phyloP scores from a whole-genome alignment of 345 rosid genomes.

The Linum usitatissimum region DNA sequence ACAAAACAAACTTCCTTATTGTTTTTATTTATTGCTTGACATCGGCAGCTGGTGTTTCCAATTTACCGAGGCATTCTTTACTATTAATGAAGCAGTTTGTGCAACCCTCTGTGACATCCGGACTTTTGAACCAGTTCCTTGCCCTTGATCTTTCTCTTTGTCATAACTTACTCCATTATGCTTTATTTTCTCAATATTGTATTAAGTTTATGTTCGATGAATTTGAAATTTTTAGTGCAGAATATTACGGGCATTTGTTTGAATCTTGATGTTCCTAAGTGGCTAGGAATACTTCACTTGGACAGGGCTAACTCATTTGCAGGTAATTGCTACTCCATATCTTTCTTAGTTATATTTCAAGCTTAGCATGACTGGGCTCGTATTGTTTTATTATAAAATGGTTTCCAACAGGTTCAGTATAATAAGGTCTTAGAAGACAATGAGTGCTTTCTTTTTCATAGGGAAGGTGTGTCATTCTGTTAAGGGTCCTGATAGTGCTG shows the following conservation, averaged over 20 bases:
- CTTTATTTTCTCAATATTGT: constrained; percentile 6
- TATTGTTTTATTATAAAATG: too few relatives aligned
- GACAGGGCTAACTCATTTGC: constrained; percentile 63
- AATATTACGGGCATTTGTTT: constrained; percentile 55
- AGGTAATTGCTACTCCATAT: constrained; percentile 32
- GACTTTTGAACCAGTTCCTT: not conserved
- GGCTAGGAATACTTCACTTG: constrained; percentile 57
- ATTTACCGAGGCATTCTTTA: too few relatives aligned
- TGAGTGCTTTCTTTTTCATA: too few relatives aligned
- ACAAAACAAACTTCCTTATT: not conserved
- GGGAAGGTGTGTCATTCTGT: too few relatives aligned
- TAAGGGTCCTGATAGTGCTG: too few relatives aligned
- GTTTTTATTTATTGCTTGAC: not conserved
- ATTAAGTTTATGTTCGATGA: constrained; percentile 15
- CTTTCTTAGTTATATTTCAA: not conserved
- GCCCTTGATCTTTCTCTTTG: not conserved
- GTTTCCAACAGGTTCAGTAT: too few relatives aligned
- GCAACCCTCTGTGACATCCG: not conserved
- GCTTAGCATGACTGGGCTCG: not conserved
- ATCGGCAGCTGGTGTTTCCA: too few relatives aligned
- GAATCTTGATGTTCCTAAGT: constrained; percentile 71
- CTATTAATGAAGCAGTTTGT: too few relatives aligned
- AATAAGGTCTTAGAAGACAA: too few relatives aligned
- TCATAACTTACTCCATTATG: not conserved
- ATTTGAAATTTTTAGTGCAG: constrained; percentile 46